Conservation (phyloP, 768 basidiomycete species). For the Hydnomerulius pinastri region DNA sequence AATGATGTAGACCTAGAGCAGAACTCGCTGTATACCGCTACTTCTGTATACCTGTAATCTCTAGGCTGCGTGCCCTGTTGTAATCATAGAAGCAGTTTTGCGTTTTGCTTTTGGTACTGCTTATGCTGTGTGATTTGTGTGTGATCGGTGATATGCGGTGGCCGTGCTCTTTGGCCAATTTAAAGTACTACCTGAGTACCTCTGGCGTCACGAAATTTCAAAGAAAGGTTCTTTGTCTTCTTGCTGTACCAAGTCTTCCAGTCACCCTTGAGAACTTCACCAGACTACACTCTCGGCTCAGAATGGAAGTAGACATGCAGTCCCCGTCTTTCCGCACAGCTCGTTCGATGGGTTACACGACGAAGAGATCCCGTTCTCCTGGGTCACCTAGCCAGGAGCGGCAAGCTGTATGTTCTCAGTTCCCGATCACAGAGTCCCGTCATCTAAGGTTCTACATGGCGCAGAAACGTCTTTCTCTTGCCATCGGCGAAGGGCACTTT, state of each 20-base stretch:
- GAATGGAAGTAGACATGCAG: constrained; percentile 62
- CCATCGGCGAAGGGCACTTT: constrained; percentile 30
- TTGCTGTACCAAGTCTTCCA: constrained; percentile 3
- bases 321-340: constrained; percentile 43
- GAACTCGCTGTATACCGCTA: background rate
- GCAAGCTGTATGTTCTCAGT: constrained; percentile 44
- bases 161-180: no score
- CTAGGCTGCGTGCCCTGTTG: background rate
- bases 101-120: no score
- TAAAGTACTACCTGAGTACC: no score
- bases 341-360: constrained; percentile 34
- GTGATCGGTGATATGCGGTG: background rate
- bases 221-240: no score
- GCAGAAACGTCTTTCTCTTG: constrained; percentile 63
- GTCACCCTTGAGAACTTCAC: background rate
- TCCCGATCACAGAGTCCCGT: background rate
- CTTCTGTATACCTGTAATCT: background rate
- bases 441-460: no score
- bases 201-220: no score
- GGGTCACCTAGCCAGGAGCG: constrained; percentile 50
- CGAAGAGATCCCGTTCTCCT: constrained; percentile 66
- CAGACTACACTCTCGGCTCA: constrained; percentile 5
- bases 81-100: background rate
- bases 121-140: background rate
- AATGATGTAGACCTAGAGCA: background rate